Evolutionary conservation across 2,329 filamentous ascomycete species (phyloP).

Genomic region (Aureobasidium lini): DNA sequence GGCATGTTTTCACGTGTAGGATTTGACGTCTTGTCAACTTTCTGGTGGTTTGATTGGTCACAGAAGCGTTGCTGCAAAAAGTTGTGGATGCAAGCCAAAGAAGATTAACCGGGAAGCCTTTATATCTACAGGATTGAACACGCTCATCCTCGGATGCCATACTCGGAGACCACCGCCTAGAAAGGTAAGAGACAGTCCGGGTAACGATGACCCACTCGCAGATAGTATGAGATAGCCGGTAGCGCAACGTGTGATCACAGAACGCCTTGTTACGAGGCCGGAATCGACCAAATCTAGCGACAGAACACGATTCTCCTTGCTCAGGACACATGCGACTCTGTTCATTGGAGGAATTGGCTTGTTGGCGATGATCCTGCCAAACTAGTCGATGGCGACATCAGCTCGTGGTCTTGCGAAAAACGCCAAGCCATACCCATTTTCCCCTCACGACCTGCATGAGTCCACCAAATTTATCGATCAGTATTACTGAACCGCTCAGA

Average conservation of each 20-base stretch:
- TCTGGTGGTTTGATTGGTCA: background rate
- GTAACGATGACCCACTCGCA: background rate
- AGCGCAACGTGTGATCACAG: background rate
- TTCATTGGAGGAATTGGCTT: constrained; percentile 5
- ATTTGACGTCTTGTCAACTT: background rate
- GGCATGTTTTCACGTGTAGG: background rate
- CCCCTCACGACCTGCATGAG: background rate
- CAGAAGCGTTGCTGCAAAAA: background rate
- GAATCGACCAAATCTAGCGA: background rate
- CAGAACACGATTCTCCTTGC: background rate
- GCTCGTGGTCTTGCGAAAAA: background rate
- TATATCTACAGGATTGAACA: background rate
- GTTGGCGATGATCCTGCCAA: background rate
- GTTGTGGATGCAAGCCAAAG: background rate
- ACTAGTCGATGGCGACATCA: constrained; percentile 10
- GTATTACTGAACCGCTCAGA: background rate
- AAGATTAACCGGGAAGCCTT: background rate
- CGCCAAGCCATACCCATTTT: constrained; percentile 2
- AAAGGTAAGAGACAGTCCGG: background rate
- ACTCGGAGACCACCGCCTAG: background rate
- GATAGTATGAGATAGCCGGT: background rate
- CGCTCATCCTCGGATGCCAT: background rate
- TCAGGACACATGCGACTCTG: background rate
- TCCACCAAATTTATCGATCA: background rate
- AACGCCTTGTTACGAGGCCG: background rate